phyloP scores from a whole-genome alignment of 2,329 filamentous ascomycete genomes.

The Exutisphaerella laricina region DNA sequence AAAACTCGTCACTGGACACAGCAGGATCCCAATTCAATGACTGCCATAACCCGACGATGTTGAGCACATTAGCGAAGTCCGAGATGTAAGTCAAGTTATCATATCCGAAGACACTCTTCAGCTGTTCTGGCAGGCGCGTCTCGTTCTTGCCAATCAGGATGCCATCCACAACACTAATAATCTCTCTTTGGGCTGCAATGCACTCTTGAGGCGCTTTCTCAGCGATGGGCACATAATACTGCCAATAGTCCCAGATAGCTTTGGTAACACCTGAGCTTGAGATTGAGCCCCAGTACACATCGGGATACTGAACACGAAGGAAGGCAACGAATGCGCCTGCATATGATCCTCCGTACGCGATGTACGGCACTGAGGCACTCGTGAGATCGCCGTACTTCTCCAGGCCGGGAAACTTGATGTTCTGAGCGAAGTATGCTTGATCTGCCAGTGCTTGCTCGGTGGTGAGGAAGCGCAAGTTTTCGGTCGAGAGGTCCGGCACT shows the following conservation, averaged over 20 bases:
- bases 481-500: slow-evolving; percentile 57
- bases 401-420: slow-evolving; percentile 65
- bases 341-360: slow-evolving; percentile 80
- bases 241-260: slow-evolving; percentile 67
- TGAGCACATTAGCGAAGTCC: slow-evolving; percentile 50
- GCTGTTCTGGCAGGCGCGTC: slow-evolving; percentile 36
- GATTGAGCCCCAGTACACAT: slow-evolving; percentile 72
- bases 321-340: slow-evolving; percentile 76
- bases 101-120: slow-evolving; percentile 53
- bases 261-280: slow-evolving; percentile 71
- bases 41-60: slow-evolving; percentile 48
- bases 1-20: slow-evolving; percentile 46
- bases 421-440: slow-evolving; percentile 70
- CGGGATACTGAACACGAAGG: slow-evolving; percentile 68
- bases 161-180: slow-evolving; percentile 55
- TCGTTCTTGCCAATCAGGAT: slow-evolving; percentile 48
- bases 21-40: slow-evolving; percentile 56
- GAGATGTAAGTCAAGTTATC: slow-evolving; percentile 44
- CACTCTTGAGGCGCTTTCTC: slow-evolving; percentile 57
- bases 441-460: slow-evolving; percentile 81
- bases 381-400: slow-evolving; percentile 60
- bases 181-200: slow-evolving; percentile 57
- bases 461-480: slow-evolving; percentile 73
- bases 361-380: slow-evolving; percentile 61
- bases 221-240: slow-evolving; percentile 57